Evolutionary conservation across 768 basidiomycete genomes (phyloP).

Genomic region (Daedaleopsis sinensis): DNA sequence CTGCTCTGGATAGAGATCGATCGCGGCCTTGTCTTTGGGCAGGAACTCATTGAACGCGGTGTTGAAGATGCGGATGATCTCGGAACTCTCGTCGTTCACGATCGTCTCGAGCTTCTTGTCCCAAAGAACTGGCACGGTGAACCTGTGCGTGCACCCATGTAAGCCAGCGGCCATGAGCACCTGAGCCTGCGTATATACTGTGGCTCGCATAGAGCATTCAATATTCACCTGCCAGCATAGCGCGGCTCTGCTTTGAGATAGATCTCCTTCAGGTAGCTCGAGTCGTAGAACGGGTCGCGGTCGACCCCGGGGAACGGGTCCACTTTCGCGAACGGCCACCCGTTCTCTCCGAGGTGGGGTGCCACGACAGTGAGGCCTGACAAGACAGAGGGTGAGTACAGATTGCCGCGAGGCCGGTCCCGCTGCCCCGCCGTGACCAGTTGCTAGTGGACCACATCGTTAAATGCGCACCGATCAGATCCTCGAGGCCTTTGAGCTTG

Average conservation of each 20-base stretch:
- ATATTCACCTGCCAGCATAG: slow-evolving; percentile 51
- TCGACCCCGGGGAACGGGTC: slow-evolving; percentile 74
- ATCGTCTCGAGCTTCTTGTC: slow-evolving; percentile 87
- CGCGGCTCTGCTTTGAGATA: slow-evolving; percentile 77
- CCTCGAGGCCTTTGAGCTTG: slow-evolving; percentile 90
- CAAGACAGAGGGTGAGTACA: not conserved
- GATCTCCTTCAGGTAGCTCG: slow-evolving; percentile 79
- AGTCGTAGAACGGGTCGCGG: slow-evolving; percentile 71
- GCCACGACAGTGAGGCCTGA: slow-evolving; percentile 82
- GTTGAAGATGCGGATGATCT: slow-evolving; percentile 96
- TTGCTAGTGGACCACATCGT: not conserved
- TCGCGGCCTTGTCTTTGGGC: slow-evolving; percentile 59
- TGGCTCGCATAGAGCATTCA: no score
- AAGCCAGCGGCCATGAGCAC: not conserved
- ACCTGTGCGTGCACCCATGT: slow-evolving; percentile 38
- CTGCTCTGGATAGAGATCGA: slow-evolving; percentile 80
- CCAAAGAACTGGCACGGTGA: slow-evolving; percentile 92
- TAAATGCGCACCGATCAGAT: slow-evolving; percentile 66
- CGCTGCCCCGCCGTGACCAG: not conserved
- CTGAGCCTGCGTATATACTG: no score
- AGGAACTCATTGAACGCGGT: slow-evolving; percentile 77
- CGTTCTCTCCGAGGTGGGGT: slow-evolving; percentile 79
- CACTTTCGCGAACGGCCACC: slow-evolving; percentile 84
- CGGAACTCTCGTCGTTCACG: slow-evolving; percentile 95
- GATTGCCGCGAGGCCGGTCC: not conserved